Evolutionary conservation across 768 basidiomycete genomes (phyloP).

Genomic region (Dentipellis sp.): DNA sequence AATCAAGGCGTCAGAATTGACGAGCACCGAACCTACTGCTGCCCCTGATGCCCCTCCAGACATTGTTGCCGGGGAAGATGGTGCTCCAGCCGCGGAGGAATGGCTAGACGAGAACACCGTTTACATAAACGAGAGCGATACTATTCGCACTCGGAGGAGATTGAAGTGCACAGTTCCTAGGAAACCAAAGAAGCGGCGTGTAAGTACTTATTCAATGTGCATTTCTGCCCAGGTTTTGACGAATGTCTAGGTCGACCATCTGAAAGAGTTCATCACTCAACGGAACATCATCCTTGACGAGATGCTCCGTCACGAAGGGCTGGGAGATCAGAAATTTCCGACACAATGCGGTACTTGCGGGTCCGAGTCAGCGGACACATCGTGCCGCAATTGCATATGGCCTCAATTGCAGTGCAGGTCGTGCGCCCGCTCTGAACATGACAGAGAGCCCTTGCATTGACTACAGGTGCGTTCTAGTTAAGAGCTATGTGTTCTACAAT

Average conservation of each 20-base stretch:
- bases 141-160: no score
- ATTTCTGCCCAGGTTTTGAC: not conserved
- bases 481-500: not conserved
- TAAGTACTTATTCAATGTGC: not conserved
- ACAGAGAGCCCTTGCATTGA: not conserved
- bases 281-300: not conserved
- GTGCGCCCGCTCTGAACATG: not conserved
- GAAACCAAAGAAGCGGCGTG: not conserved
- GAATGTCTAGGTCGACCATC: not conserved
- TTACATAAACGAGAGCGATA: no score
- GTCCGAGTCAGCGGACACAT: not conserved
- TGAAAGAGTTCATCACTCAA: not conserved
- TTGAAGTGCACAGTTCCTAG: no score
- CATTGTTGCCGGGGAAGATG: no score
- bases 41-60: no score
- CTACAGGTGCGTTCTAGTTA: not conserved
- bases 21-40: no score
- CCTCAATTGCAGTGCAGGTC: not conserved
- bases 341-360: not conserved
- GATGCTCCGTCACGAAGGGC: not conserved
- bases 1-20: no score
- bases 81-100: no score
- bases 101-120: no score
- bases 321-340: not conserved
- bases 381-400: not conserved